Evolutionary conservation across 139 green algal species (phyloP).

Genomic region (Chlamydomonas asymmetrica): DNA sequence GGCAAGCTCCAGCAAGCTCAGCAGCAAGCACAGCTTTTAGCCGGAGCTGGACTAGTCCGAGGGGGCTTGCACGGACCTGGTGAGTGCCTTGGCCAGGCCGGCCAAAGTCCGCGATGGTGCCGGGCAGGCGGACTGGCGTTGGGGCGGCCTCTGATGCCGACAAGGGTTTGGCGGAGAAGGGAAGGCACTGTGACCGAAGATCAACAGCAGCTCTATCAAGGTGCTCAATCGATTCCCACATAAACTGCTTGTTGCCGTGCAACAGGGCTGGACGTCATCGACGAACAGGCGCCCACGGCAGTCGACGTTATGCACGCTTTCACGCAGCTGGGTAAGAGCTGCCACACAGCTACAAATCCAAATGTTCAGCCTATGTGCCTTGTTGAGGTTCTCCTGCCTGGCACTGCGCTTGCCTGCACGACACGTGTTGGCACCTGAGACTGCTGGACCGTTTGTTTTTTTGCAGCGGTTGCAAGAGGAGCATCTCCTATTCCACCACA

Average conservation of each 20-base stretch:
- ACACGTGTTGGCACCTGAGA: too few relatives aligned
- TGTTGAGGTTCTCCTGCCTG: too few relatives aligned
- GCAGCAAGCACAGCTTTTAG: background rate
- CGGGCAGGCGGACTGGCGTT: too few relatives aligned
- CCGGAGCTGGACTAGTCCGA: background rate
- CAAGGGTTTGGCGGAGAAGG: too few relatives aligned
- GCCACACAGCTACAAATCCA: background rate
- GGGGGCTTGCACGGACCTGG: background rate
- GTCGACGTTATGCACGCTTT: conserved; percentile 56
- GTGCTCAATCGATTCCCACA: too few relatives aligned
- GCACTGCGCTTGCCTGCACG: too few relatives aligned
- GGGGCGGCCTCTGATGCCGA: too few relatives aligned
- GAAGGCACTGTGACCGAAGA: too few relatives aligned
- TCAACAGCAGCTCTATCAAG: too few relatives aligned
- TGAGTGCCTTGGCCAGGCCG: background rate
- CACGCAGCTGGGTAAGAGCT: conserved; percentile 54
- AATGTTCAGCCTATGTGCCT: background rate
- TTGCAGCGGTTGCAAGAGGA: conserved; percentile 27
- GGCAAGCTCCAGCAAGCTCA: conserved; percentile 30
- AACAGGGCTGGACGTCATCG: conserved; percentile 66
- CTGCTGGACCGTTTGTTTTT: too few relatives aligned
- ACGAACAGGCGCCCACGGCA: conserved; percentile 60
- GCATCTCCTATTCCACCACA: conserved; percentile 33
- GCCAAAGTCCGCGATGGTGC: too few relatives aligned
- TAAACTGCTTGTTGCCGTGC: background rate